phyloP scores from a whole-genome alignment of 31 red algal genomes.

The Odonthalia washingtoniensis region DNA sequence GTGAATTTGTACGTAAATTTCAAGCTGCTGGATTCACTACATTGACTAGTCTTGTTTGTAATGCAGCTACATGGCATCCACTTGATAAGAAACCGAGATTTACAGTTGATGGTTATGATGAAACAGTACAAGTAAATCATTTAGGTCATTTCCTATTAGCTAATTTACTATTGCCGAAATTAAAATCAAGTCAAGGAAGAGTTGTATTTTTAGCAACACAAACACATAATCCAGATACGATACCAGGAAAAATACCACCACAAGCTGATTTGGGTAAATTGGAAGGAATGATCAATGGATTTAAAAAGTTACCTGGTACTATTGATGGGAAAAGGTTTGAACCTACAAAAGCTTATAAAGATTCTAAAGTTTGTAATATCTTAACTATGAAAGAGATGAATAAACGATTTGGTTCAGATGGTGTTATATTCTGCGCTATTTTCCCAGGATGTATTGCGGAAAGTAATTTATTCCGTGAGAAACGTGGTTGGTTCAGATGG shows the following conservation, averaged over 20 bases:
- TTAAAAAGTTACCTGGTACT: slow-evolving; percentile 56
- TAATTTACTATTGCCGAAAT: slow-evolving; percentile 67
- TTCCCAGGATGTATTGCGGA: slow-evolving; percentile 92
- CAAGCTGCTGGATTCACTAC: slow-evolving; percentile 31
- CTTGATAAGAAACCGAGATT: slow-evolving; percentile 73
- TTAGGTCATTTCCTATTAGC: slow-evolving; percentile 91
- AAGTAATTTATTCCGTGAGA: slow-evolving; percentile 85
- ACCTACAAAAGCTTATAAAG: slow-evolving; percentile 95
- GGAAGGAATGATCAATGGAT: slow-evolving; percentile 62
- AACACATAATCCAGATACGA: slow-evolving; percentile 84
- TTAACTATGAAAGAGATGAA: slow-evolving; percentile 83
- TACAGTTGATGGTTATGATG: slow-evolving; percentile 92
- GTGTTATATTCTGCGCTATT: slow-evolving; percentile 75
- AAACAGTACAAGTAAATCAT: slow-evolving; percentile 87
- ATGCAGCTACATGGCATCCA: slow-evolving; percentile 93
- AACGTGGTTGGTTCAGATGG: slow-evolving; percentile 86
- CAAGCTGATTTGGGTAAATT: slow-evolving; percentile 84
- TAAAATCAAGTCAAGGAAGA: slow-evolving; percentile 58
- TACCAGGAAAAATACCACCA: slow-evolving; percentile 86
- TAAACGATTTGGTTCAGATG: slow-evolving; percentile 55
- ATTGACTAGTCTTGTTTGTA: slow-evolving; percentile 84
- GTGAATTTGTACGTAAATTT: slow-evolving; percentile 52
- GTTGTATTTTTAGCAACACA: slow-evolving; percentile 81
- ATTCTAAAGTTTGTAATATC: slow-evolving; percentile 90
- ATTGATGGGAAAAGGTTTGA: slow-evolving; percentile 82